A percentile compares a stretch with the other conserved stretches of the same genome.
These are phyloP conservation scores for Dothistroma septosporum DNA, from an alignment of 2,329 filamentous ascomycete genomes.

Conservation along the genomic window DNA sequence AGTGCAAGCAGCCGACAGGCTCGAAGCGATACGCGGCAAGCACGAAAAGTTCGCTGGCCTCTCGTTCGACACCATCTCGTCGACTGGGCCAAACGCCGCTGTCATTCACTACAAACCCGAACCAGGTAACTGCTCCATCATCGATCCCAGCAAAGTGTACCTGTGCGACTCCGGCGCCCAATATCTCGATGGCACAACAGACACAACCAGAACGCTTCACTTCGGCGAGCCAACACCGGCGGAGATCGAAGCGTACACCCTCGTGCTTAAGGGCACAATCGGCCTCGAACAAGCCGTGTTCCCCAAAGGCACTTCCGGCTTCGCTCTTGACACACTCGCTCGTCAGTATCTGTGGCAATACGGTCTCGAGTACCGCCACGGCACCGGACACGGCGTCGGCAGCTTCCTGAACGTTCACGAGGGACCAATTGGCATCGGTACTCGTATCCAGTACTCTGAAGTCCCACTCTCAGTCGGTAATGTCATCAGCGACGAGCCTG, in stretches of 20 bases:
- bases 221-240: constrained; percentile 79
- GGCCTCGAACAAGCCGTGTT: constrained; percentile 81
- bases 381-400: constrained; percentile 92
- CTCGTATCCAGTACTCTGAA: constrained; percentile 83
- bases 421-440: constrained; percentile 93
- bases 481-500: constrained; percentile 89
- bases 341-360: constrained; percentile 90
- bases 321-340: constrained; percentile 81
- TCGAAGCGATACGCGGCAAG: constrained; percentile 69
- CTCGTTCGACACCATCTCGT: constrained; percentile 94
- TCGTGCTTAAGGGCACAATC: constrained; percentile 93
- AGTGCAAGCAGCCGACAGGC: constrained; percentile 84
- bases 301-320: constrained; percentile 91
- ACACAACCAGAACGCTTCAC: constrained; percentile 89
- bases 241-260: constrained; percentile 84
- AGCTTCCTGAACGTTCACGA: constrained; percentile 97
- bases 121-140: constrained; percentile 70
- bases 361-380: constrained; percentile 91
- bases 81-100: constrained; percentile 85
- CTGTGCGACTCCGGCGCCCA: constrained; percentile 97
- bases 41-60: constrained; percentile 77
- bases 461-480: constrained; percentile 87
- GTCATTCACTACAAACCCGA: constrained; percentile 96
- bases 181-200: constrained; percentile 90
- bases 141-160: constrained; percentile 83